phyloP scores from a whole-genome alignment of 2,329 filamentous ascomycete species.

The Sporothrix luriei region DNA sequence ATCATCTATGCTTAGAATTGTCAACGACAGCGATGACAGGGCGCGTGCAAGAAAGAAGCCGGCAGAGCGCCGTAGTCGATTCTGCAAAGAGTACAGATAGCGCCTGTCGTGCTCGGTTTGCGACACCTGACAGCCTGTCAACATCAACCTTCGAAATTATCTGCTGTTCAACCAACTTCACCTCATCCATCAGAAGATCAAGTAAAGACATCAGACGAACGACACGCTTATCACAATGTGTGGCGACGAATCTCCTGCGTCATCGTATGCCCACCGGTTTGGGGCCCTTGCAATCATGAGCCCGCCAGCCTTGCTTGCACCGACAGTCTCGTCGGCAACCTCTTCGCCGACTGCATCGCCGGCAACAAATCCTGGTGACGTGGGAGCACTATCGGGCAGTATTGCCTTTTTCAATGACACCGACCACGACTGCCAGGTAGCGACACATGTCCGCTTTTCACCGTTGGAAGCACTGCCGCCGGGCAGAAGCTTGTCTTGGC shows the following conservation, averaged over 20 bases:
- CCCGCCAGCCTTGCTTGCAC: background rate
- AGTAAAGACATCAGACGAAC: background rate
- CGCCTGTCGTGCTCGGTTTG: background rate
- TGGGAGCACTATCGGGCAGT: slow-evolving; percentile 28
- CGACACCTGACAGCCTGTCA: background rate
- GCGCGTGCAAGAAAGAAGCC: background rate
- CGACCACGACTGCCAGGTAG: slow-evolving; percentile 33
- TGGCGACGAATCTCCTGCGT: slow-evolving; percentile 30
- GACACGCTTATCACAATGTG: slow-evolving; percentile 31
- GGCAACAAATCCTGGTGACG: background rate
- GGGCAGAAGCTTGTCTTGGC: background rate
- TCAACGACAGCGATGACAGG: background rate
- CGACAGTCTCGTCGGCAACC: background rate
- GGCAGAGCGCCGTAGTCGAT: no score
- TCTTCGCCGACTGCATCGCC: background rate
- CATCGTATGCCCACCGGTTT: slow-evolving; percentile 31
- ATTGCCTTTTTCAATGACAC: slow-evolving; percentile 35
- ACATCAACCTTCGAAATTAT: background rate
- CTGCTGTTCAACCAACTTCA: background rate
- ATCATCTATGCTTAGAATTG: no score
- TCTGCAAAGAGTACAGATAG: background rate
- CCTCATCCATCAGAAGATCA: background rate
- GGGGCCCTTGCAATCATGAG: slow-evolving; percentile 35
- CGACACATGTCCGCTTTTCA: slow-evolving; percentile 35
- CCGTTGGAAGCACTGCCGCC: slow-evolving; percentile 13